Conservation (phyloP, 23 red algal genomes). For the Gracilariopsis chorda region DNA sequence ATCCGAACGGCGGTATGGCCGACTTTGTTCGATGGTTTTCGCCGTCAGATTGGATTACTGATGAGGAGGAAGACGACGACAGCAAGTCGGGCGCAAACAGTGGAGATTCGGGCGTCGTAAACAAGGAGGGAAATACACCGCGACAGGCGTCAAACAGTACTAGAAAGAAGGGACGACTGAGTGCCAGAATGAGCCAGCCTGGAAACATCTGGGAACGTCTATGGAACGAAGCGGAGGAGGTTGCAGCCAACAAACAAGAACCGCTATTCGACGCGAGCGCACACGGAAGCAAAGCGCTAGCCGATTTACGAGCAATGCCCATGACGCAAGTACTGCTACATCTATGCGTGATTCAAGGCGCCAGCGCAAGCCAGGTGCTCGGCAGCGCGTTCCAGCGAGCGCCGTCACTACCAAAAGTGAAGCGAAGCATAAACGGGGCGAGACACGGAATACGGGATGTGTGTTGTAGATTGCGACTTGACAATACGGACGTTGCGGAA, state of each 20-base stretch:
- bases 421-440: neutral
- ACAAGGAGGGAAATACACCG: neutral
- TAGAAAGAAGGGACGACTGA: constrained; percentile 19
- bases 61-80: neutral
- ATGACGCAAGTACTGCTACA: constrained; percentile 57
- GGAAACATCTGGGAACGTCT: constrained; percentile 65
- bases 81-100: neutral
- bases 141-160: neutral
- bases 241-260: constrained; percentile 25
- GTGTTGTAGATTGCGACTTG: neutral
- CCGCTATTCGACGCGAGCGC: constrained; percentile 52
- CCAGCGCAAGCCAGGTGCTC: neutral
- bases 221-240: constrained; percentile 22
- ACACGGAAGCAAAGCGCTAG: constrained; percentile 55
- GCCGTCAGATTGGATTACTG: constrained; percentile 52
- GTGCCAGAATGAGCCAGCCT: constrained; percentile 33
- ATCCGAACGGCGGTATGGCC: constrained; percentile 39
- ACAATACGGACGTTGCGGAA: constrained; percentile 17
- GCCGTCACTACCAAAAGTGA: constrained; percentile 17
- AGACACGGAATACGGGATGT: constrained; percentile 7
- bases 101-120: neutral
- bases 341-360: constrained; percentile 29
- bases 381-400: constrained; percentile 22
- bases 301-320: constrained; percentile 59
- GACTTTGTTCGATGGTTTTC: constrained; percentile 77